A percentile compares a stretch with the other conserved stretches of the same genome.
phyloP scores from a whole-genome alignment of 805 yeast genomes.

The Ogataea henricii region DNA sequence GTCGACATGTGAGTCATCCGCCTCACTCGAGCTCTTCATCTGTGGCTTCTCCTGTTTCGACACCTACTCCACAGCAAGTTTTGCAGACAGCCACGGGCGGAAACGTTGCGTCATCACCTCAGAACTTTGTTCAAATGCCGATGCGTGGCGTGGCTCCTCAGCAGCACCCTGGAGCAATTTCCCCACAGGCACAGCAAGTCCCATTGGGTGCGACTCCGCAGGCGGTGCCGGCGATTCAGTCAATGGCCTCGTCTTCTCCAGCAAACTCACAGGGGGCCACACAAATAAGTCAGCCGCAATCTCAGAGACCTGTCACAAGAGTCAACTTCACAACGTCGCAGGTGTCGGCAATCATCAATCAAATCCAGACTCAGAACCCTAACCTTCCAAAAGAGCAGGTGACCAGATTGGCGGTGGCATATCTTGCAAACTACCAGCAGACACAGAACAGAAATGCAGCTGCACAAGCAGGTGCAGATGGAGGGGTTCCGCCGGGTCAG shows the following conservation, averaged over 20 bases:
- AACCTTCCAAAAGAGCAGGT: constrained; percentile 63
- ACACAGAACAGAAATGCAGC: constrained; percentile 42
- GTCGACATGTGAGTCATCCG: constrained; percentile 16
- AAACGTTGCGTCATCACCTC: constrained; percentile 15
- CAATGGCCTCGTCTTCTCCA: constrained; percentile 11
- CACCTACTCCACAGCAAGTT: constrained; percentile 27
- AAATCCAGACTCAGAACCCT: constrained; percentile 68
- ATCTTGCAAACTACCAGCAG: constrained; percentile 58
- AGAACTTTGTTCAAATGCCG: constrained; percentile 12
- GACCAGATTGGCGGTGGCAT: constrained; percentile 64
- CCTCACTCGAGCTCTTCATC: constrained; percentile 17
- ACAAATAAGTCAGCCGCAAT: constrained; percentile 14
- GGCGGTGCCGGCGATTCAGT: constrained; percentile 8
- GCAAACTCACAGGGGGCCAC: constrained; percentile 12
- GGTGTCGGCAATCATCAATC: constrained; percentile 63
- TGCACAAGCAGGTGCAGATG: constrained; percentile 24
- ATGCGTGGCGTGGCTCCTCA: constrained; percentile 15
- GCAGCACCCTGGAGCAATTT: constrained; percentile 7
- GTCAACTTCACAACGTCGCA: constrained; percentile 56
- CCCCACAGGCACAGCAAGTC: constrained; percentile 26
- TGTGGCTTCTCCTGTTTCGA: constrained; percentile 18
- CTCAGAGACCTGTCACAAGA: constrained; percentile 20
- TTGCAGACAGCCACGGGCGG: constrained; percentile 11
- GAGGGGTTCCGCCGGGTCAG: not conserved
- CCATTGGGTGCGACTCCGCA: constrained; percentile 1